These are phyloP conservation scores for Penicillium sp. DNA, from an alignment of 2,329 filamentous ascomycete genomes.

Conservation along the genomic window DNA sequence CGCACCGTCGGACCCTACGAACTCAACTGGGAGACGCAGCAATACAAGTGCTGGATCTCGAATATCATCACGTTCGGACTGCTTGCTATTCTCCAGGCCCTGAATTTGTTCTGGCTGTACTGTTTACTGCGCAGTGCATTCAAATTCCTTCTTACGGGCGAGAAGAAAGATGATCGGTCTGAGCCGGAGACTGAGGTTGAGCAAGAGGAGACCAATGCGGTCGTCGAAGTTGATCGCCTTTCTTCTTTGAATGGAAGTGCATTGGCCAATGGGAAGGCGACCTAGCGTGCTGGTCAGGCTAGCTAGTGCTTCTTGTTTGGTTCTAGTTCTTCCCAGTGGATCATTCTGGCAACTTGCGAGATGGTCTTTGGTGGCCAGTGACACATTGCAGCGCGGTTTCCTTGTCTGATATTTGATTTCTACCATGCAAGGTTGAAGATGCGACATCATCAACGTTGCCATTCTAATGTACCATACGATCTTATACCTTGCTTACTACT, in stretches of 20 bases:
- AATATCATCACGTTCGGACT: constrained; percentile 41
- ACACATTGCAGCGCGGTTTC: neutral
- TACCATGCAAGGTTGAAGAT: no score
- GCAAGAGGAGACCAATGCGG: constrained; percentile 45
- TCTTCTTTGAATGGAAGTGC: neutral
- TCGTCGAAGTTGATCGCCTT: neutral
- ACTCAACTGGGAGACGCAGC: constrained; percentile 43
- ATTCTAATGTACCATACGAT: neutral
- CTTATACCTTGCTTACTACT: neutral
- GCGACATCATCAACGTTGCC: no score
- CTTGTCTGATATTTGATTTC: neutral
- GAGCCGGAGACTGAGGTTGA: constrained; percentile 43
- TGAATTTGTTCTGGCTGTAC: constrained; percentile 44
- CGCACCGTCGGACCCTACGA: constrained; percentile 41
- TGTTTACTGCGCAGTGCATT: constrained; percentile 37
- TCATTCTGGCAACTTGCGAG: neutral
- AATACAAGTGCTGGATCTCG: constrained; percentile 44
- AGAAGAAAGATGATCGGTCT: constrained; percentile 48
- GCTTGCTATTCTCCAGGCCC: constrained; percentile 37
- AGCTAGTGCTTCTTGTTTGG: neutral
- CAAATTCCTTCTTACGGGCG: constrained; percentile 33
- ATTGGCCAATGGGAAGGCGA: neutral
- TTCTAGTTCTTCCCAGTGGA: neutral
- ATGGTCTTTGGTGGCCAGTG: neutral
- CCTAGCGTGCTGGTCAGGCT: neutral